Percentiles rank a stretch among this genome's conserved stretches.
Evolutionary conservation across 2,329 filamentous ascomycete genomes (phyloP).

Genomic region (Neofusicoccum cordaticola): DNA sequence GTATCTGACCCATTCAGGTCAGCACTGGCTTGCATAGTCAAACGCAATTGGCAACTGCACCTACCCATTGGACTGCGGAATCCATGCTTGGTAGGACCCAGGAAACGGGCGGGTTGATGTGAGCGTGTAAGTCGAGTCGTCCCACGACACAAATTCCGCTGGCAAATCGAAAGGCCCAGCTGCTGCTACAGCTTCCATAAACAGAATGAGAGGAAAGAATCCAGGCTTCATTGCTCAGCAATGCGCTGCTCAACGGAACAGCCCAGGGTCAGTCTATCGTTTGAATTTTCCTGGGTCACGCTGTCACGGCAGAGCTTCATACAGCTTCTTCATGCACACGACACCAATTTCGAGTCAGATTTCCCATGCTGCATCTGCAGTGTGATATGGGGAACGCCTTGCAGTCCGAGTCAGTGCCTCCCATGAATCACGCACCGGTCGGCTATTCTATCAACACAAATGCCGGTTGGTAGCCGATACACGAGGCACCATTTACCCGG

Average conservation of each 20-base stretch:
- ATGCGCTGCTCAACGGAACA: not conserved
- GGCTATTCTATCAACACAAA: no score
- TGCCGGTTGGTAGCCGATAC: no score
- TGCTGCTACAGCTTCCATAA: not conserved
- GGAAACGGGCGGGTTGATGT: not conserved
- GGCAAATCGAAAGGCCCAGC: not conserved
- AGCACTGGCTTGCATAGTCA: not conserved
- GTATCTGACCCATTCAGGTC: slow-evolving; percentile 53
- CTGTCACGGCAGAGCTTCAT: not conserved
- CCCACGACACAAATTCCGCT: not conserved
- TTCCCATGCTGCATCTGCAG: not conserved
- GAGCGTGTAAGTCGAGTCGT: not conserved
- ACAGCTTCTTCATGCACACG: no score
- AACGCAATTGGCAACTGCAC: not conserved
- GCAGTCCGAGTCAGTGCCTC: no score
- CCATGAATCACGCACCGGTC: no score
- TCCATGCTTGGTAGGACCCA: not conserved
- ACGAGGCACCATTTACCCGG: no score
- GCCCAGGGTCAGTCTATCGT: not conserved
- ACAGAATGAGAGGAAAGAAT: no score
- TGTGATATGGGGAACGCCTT: not conserved
- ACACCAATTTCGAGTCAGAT: no score
- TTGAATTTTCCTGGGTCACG: not conserved
- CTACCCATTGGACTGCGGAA: slow-evolving; percentile 43
- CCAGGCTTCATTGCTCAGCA: not conserved